Evolutionary conservation across 1,139 yeast species (phyloP).

Genomic region (Groenewaldozyma sp.): DNA sequence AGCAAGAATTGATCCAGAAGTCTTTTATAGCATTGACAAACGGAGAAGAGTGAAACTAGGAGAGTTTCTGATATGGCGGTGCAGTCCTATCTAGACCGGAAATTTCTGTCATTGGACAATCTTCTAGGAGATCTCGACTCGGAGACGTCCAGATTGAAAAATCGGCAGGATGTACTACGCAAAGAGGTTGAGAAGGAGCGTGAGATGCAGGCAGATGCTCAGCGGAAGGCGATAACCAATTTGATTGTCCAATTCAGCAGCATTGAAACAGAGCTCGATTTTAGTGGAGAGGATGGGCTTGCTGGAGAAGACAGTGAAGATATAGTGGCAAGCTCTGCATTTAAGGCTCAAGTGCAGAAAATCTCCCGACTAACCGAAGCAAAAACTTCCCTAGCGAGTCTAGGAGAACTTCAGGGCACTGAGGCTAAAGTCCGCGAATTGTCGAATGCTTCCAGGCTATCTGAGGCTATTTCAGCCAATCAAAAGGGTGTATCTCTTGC

Average conservation of each 20-base stretch:
- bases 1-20: too few species aligned
- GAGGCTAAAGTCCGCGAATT: constrained; percentile 1
- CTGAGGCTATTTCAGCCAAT: background rate
- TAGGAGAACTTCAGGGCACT: constrained; percentile 2
- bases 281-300: background rate
- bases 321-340: background rate
- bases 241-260: constrained; percentile 9
- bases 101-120: constrained; percentile 14
- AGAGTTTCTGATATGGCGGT: constrained; percentile 1
- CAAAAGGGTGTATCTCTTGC: constrained; percentile 2
- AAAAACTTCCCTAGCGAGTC: constrained; percentile 2
- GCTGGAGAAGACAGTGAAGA: too few species aligned
- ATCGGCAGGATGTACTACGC: constrained; percentile 8
- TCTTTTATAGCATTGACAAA: too few species aligned
- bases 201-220: background rate
- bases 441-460: background rate
- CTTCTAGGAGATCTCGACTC: constrained; percentile 15
- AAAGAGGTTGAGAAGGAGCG: constrained; percentile 8
- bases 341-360: background rate
- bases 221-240: constrained; percentile 2
- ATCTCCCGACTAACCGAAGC: constrained; percentile 1
- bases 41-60: too few species aligned
- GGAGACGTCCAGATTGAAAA: constrained; percentile 13
- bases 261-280: too few species aligned
- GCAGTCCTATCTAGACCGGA: constrained; percentile 13